phyloP scores from a whole-genome alignment of 2,329 filamentous ascomycete genomes.

The Calonectria ilicicola region DNA sequence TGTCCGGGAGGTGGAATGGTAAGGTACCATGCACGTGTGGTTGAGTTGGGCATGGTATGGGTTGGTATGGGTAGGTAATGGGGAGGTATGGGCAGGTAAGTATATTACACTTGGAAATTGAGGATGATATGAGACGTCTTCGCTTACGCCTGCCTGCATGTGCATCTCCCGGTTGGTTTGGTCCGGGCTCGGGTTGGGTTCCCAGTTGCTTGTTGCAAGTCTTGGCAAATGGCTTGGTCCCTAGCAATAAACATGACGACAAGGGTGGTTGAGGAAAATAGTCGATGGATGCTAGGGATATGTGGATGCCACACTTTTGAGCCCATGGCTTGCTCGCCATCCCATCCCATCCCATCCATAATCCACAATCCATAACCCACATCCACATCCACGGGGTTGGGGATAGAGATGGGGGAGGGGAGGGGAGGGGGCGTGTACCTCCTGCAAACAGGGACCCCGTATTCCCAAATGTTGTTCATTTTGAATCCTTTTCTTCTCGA shows the following conservation, averaged over 20 bases:
- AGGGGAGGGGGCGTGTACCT: neutral
- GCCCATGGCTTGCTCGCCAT: neutral
- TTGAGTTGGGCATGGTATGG: conserved; percentile 7
- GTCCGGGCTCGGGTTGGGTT: conserved; percentile 5
- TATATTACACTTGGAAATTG: neutral
- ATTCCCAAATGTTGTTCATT: neutral
- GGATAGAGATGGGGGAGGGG: neutral
- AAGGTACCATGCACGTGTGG: neutral
- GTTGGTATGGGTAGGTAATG: neutral
- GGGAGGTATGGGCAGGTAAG: neutral
- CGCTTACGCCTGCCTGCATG: conserved; percentile 14
- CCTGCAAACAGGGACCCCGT: neutral
- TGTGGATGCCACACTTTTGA: neutral
- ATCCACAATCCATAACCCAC: too few relatives aligned
- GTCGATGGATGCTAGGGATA: neutral
- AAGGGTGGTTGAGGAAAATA: neutral
- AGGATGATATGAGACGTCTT: neutral
- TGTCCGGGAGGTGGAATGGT: neutral
- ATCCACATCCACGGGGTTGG: neutral
- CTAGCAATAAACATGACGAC: conserved; percentile 7
- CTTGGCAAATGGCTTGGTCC: conserved; percentile 7
- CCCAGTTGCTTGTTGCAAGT: neutral
- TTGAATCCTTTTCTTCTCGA: neutral
- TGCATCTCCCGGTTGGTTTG: conserved; percentile 7
- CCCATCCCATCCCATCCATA: too few relatives aligned